A percentile compares a stretch with the other conserved stretches of the same genome.
Conservation (phyloP, 805 yeast species). For the Metschnikowia proteae region DNA sequence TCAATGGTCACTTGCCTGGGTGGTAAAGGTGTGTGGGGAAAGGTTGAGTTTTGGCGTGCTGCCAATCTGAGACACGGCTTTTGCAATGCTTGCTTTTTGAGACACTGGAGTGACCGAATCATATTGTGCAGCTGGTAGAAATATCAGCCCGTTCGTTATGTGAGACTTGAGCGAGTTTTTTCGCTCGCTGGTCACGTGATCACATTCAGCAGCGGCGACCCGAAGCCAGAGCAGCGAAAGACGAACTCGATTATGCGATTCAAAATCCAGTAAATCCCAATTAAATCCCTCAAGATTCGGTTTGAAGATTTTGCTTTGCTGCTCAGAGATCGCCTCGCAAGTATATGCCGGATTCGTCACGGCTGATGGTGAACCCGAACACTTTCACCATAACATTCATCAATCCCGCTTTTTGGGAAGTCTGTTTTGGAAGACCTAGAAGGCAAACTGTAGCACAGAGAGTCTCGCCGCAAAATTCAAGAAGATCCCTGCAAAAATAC, state of each 20-base stretch:
- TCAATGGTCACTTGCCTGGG: slow-evolving; percentile 52
- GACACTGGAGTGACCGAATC: slow-evolving; percentile 1
- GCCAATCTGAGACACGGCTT: background rate
- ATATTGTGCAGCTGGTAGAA: background rate
- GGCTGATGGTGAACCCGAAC: background rate
- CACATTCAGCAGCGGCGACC: background rate
- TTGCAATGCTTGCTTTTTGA: background rate
- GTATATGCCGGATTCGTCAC: background rate
- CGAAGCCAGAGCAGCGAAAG: too few species aligned
- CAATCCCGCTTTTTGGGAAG: background rate
- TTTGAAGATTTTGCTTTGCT: background rate
- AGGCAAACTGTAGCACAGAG: slow-evolving; percentile 1
- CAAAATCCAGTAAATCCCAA: too few species aligned
- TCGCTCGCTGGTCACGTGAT: slow-evolving; percentile 3
- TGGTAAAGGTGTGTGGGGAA: background rate
- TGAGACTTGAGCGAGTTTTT: background rate
- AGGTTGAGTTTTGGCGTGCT: background rate
- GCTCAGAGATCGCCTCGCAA: slow-evolving; percentile 1
- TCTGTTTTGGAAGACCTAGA: slow-evolving; percentile 9
- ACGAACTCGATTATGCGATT: too few species aligned
- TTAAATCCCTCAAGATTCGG: too few species aligned
- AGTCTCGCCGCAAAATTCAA: background rate
- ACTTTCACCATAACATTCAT: slow-evolving; percentile 8
- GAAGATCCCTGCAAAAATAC: slow-evolving; percentile 2
- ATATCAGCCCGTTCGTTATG: background rate